Base-by-base conservation (phyloP, 495 filamentous ascomycete genomes). In the Lasiosphaeria ovina region DNA sequence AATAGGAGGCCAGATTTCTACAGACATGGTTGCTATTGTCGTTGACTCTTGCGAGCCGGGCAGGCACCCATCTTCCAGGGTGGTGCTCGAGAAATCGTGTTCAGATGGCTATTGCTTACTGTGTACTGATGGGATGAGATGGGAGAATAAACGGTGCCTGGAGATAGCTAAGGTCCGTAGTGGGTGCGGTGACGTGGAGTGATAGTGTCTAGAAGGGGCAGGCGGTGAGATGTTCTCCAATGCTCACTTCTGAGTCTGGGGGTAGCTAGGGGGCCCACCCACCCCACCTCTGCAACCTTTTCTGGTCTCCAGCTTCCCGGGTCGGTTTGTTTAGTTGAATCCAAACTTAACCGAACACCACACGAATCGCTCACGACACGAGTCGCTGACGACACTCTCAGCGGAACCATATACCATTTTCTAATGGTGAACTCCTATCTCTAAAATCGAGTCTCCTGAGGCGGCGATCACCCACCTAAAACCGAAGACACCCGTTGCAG, bases 1-100 rank as follows among this genome's bases (percentile, higher is more conserved):
- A 54, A 93, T 80, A 58, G 85, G 87, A 72, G 91, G 91, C 78
- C 86, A 92, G 58, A 89, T 86, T 69, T 86, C 85, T 51, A 89
- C 86, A 49, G 89, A 87, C 89, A 93, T 93, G 60, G 60, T 76
- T 58, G 64, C 47, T 49, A 51, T 60, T 69, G 56, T 54, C 32
- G 62, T 57, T 59, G 49, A 51, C 57, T 55, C 47, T 49, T 57
- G 33, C 36, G 49, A 38, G 51, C 54, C 14, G 16, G 40, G 45
- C 62, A 76, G 72, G 76, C 72, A 74, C 57, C 75, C 74, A 72
- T 76, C 58, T 59, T 71, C 35, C 57, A 42, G 52, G 16, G 40
- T 35, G 42, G 32, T 35, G 35, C 8, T 11, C 12, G 4, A 12
- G 32, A 35, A n/a, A 24, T 47, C 24, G 34, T 31, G 38, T 45